These are phyloP conservation scores for Porpolomopsis calyptriformis DNA, from an alignment of 768 basidiomycete genomes.

Conservation along the genomic window DNA sequence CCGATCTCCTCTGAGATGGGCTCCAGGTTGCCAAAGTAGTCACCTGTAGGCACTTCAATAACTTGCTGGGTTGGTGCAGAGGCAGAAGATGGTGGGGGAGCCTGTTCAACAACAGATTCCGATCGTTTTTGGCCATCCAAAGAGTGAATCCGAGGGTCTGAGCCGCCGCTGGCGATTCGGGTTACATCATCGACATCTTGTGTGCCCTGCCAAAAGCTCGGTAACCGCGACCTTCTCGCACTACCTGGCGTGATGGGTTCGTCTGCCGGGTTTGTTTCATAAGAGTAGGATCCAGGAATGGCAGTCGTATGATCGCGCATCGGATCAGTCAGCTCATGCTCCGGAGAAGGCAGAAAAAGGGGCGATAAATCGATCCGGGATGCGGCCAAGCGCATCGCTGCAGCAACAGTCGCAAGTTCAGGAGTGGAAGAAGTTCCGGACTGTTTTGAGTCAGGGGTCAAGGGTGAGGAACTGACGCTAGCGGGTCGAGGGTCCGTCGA, in stretches of 20 bases:
- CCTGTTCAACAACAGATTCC: not conserved
- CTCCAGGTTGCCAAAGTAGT: constrained; percentile 13
- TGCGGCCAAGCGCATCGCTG: constrained; percentile 80
- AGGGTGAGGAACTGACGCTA: not conserved
- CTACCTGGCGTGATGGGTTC: constrained; percentile 36
- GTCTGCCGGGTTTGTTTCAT: constrained; percentile 11
- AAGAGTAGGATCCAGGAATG: constrained; percentile 51
- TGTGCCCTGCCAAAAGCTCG: constrained; percentile 72
- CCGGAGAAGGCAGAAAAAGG: constrained; percentile 79
- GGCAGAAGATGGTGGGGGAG: not conserved
- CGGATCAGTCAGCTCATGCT: constrained; percentile 85
- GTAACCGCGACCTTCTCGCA: constrained; percentile 45
- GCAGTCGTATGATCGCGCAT: constrained; percentile 65
- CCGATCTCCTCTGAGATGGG: not conserved
- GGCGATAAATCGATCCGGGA: constrained; percentile 77
- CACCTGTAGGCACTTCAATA: constrained; percentile 2
- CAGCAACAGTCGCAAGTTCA: constrained; percentile 59
- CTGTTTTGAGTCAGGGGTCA: not conserved
- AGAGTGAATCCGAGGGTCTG: not conserved
- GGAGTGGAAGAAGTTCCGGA: constrained; percentile 24
- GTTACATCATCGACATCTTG: constrained; percentile 36
- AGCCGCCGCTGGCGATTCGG: not conserved
- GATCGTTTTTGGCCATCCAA: not conserved
- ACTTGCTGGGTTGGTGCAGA: constrained; percentile 1
- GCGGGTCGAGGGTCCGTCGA: constrained; percentile 11